Conservation (phyloP, 2,329 filamentous ascomycete species). For the Cordyceps fumosorosea region DNA sequence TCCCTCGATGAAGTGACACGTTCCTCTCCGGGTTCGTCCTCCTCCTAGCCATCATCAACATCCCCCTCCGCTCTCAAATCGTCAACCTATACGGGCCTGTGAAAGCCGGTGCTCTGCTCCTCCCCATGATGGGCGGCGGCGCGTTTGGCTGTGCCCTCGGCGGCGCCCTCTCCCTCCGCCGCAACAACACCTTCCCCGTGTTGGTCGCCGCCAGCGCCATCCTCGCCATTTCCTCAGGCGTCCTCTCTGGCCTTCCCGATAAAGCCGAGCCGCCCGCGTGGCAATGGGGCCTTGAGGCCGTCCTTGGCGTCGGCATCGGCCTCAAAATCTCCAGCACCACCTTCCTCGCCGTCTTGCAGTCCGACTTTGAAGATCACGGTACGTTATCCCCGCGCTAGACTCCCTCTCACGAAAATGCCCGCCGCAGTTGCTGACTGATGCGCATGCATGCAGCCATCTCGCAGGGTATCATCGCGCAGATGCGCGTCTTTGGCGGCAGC, state of each 20-base stretch:
- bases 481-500: constrained; percentile 22
- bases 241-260: constrained; percentile 15
- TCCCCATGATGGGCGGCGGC: constrained; percentile 19
- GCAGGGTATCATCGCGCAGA: constrained; percentile 18
- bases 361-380: constrained; percentile 19
- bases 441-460: constrained; percentile 13
- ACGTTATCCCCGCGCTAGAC: neutral
- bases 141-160: constrained; percentile 17
- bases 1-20: constrained; percentile 12
- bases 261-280: constrained; percentile 9
- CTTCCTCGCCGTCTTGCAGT: constrained; percentile 17
- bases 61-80: constrained; percentile 20
- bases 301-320: constrained; percentile 17
- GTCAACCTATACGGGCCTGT: constrained; percentile 19
- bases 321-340: constrained; percentile 18
- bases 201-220: constrained; percentile 17
- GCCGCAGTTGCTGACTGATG: neutral
- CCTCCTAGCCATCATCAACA: constrained; percentile 18
- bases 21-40: constrained; percentile 19
- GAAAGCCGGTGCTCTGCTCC: constrained; percentile 19
- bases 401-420: neutral
- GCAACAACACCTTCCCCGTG: constrained; percentile 17
- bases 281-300: constrained; percentile 17
- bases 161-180: constrained; percentile 14
- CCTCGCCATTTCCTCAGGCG: constrained; percentile 15